These are phyloP conservation scores for Claviceps arundinis DNA, from an alignment of 2,329 filamentous ascomycete genomes.

Conservation along the genomic window DNA sequence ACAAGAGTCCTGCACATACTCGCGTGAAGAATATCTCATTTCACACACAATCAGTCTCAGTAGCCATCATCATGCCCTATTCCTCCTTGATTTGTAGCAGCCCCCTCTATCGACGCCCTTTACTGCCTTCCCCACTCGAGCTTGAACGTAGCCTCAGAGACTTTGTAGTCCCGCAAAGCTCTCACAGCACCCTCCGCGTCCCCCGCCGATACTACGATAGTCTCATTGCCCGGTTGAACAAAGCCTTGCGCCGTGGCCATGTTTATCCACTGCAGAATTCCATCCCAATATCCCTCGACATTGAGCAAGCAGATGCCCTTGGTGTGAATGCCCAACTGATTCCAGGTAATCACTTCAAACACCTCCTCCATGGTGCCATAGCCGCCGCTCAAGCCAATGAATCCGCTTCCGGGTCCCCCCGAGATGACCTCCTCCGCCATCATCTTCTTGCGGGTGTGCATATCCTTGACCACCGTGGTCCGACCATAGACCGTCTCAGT, in stretches of 20 bases:
- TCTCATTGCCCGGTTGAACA: conserved; percentile 53
- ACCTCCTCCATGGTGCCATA: conserved; percentile 96
- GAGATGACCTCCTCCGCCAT: conserved; percentile 83
- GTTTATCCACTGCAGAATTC: conserved; percentile 68
- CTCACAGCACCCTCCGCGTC: conserved; percentile 59
- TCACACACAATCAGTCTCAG: too few relatives aligned
- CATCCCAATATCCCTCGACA: conserved; percentile 84
- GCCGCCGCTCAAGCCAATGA: conserved; percentile 77
- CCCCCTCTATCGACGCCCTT: conserved; percentile 1
- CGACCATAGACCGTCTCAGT: conserved; percentile 57
- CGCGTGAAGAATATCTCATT: too few relatives aligned
- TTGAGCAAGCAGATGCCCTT: conserved; percentile 72
- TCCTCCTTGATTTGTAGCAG: too few relatives aligned
- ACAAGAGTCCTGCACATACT: too few relatives aligned
- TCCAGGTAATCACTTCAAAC: conserved; percentile 86
- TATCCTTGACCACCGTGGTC: conserved; percentile 83
- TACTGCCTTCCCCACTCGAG: conserved; percentile 67
- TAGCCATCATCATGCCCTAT: too few relatives aligned
- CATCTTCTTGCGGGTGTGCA: conserved; percentile 90
- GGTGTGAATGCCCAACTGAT: conserved; percentile 85
- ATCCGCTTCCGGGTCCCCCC: conserved; percentile 72
- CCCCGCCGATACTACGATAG: conserved; percentile 67
- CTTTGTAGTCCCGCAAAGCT: conserved; percentile 59
- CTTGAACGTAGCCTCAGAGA: conserved; percentile 62
- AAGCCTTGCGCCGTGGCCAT: conserved; percentile 67